Base-by-base conservation (phyloP, 441 rosid genomes). In the Gossypium trilobum region DNA sequence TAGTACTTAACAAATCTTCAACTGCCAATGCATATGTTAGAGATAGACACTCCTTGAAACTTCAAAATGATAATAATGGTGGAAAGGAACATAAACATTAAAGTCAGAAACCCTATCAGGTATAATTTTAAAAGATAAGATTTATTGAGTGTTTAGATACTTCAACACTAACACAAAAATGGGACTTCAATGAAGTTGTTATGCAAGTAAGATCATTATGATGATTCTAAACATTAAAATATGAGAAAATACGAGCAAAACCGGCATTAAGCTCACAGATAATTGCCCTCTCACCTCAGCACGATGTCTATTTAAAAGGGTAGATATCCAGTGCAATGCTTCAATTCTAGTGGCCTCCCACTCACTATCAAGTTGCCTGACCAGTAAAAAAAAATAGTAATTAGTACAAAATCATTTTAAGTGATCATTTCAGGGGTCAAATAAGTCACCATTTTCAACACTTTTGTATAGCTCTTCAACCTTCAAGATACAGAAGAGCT, bases 291-390 rank as follows among this genome's bases (percentile, higher is more conserved):
- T 77, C 79, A 93, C 97, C 99, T 91, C 98, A 72, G 77, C 22
- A 22, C 99, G 97, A 80, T 93, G 95, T 81, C 93, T 84, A 77
- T 84, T 88, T 71, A 96, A 80, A 76, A 96, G 95, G 65, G 96
- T 88, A 74, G 96, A 86, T 78, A 91, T 93, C 99, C 99, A 96
- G 72, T 91, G 89, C 82, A 96, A 81, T 58, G 98, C 98, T 83
- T 96, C 99, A 77, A 91, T 93, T 69, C 98, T 89, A 39, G 99
- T 93, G 78, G 92, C 95, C 77, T 96, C 98, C 93, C 86, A 85
- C 68, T 91, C 95, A 51, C 93, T 87, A 61, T 87, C 86, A 71
- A 96, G 85, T 84, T 93, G 96, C 85, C 99, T 96, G 86, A 71
- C 67, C 72, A 50, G 56, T 63, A 66, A 77, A 83, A 82, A 82